These are phyloP conservation scores for Microdochium paspali DNA, from an alignment of 2,329 filamentous ascomycete species.

Conservation along the genomic window DNA sequence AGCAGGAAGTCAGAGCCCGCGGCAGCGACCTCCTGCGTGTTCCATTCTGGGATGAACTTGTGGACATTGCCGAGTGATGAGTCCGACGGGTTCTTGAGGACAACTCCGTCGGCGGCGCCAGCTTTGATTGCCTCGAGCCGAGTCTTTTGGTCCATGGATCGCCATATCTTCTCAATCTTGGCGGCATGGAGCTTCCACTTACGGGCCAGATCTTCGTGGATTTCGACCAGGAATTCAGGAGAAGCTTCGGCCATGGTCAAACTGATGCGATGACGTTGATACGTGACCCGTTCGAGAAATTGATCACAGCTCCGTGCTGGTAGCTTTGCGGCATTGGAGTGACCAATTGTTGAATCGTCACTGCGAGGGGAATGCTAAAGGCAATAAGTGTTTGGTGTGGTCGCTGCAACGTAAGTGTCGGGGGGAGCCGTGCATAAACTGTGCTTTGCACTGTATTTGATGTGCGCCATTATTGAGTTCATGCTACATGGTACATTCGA, in stretches of 20 bases:
- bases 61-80: slow-evolving; percentile 23
- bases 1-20: slow-evolving; percentile 26
- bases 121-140: slow-evolving; percentile 23
- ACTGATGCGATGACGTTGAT: not conserved
- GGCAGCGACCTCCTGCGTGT: slow-evolving; percentile 28
- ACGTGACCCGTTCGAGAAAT: not conserved
- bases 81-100: slow-evolving; percentile 25
- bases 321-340: too few species aligned
- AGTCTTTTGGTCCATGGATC: slow-evolving; percentile 21
- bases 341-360: too few species aligned
- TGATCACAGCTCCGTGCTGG: too few species aligned
- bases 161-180: slow-evolving; percentile 28
- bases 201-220: slow-evolving; percentile 25
- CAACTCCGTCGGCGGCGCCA: slow-evolving; percentile 18
- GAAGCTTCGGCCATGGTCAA: not conserved
- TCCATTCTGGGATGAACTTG: slow-evolving; percentile 32
- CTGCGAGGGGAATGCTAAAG: too few species aligned
- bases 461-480: too few species aligned
- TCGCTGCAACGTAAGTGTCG: too few species aligned
- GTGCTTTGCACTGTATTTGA: too few species aligned
- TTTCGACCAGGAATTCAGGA: slow-evolving; percentile 7
- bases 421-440: too few species aligned
- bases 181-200: slow-evolving; percentile 26
- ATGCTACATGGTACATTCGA: too few species aligned
- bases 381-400: too few species aligned